These are phyloP conservation scores for Pythium vanterpoolii DNA, from an alignment of 352 stramenopile genomes.

Conservation along the genomic window DNA sequence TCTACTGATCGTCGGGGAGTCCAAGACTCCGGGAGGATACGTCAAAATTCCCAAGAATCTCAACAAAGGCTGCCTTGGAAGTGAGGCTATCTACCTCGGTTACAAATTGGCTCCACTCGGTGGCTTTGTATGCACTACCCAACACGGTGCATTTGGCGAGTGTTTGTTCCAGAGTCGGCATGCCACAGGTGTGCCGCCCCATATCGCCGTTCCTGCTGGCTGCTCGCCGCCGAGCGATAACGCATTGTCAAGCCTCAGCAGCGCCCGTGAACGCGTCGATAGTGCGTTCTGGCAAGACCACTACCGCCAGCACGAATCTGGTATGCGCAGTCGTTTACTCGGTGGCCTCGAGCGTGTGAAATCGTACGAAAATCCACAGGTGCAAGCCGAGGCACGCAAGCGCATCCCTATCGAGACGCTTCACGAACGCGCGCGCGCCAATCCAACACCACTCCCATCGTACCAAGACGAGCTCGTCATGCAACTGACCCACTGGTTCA, in stretches of 20 bases:
- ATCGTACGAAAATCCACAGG: constrained; percentile 59
- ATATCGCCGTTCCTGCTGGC: constrained; percentile 9
- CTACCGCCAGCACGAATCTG: constrained; percentile 46
- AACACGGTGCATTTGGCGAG: constrained; percentile 60
- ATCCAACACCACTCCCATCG: constrained; percentile 38
- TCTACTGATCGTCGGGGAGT: constrained; percentile 31
- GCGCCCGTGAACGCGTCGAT: constrained; percentile 28
- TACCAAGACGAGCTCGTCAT: constrained; percentile 72
- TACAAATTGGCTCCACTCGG: constrained; percentile 54
- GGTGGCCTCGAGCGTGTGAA: constrained; percentile 47
- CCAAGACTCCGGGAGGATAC: constrained; percentile 28
- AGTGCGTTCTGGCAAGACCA: constrained; percentile 29
- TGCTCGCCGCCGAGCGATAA: constrained; percentile 1
- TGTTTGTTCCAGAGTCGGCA: constrained; percentile 65
- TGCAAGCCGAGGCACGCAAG: constrained; percentile 66
- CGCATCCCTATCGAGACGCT: constrained; percentile 65
- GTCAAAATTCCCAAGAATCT: constrained; percentile 58
- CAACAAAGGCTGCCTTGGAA: constrained; percentile 36
- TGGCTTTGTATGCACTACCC: constrained; percentile 52
- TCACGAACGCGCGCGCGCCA: constrained; percentile 56
- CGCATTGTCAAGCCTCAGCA: constrained; percentile 13
- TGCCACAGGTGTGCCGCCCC: neutral
- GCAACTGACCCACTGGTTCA: constrained; percentile 87
- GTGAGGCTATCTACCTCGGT: constrained; percentile 42
- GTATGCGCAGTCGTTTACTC: constrained; percentile 44